Evolutionary conservation across 2,329 filamentous ascomycete species (phyloP), one percentile per base, ranked within the genome.

Genomic region (Coleophoma cylindrospora): DNA sequence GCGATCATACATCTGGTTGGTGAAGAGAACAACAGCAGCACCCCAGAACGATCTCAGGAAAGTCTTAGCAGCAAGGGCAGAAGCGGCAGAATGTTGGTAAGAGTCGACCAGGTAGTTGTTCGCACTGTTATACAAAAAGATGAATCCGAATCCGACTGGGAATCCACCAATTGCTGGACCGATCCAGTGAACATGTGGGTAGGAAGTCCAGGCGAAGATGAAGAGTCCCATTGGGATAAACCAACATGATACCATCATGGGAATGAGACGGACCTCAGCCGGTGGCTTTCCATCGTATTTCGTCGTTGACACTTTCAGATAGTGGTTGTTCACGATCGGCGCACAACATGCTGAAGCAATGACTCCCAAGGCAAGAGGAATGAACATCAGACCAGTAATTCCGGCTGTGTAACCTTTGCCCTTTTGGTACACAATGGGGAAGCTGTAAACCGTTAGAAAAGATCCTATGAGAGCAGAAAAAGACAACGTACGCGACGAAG

Each of bases 331-430:
- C 62, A 95, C 82, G 0, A 86, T 57, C 0, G 90, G 86, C 1
- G 87, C 74, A 66, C 81, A 88, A 12, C 70, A 61, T 14, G 89
- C 86, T 1, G 85, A 87, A 40, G 70, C 53, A 2, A 92, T 15
- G 14, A 94, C 88, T 46, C 89, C 89, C 15, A 94, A 70, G 8
- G 89, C 88, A 43, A 94, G 67, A 2, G 89, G 89, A 54, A 94
- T 91, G 67, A 95, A 95, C 86, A 94, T 92, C 9, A 95, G 75
- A 43, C 89, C 90, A 0, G 89, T 91, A 27, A 74, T 84, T 34
- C 86, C 79, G 27, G 88, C 77, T 3, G 76, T 81, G 68, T 86
- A 95, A 2, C 87, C 87, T 69, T 95, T 95, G 52, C 87, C 86
- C 67, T 83, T 74, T 52, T 66, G 62, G 71, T 87, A 96, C 51